These are phyloP conservation scores for Thielaviopsis punctulata DNA, from an alignment of 2,329 filamentous ascomycete species.

Conservation along the genomic window DNA sequence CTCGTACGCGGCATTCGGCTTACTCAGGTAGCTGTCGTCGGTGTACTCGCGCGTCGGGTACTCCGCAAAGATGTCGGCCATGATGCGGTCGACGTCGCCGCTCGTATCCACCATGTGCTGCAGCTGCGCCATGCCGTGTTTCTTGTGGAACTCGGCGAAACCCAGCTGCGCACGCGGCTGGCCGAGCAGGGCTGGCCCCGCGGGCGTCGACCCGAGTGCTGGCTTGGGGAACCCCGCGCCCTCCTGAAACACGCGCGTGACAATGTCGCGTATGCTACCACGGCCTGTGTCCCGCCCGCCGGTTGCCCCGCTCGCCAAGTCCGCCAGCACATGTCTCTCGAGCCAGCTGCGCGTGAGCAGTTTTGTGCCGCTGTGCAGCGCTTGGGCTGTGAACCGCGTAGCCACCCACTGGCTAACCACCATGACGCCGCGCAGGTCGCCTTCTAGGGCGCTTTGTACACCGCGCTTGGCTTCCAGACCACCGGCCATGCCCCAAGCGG, in stretches of 20 bases:
- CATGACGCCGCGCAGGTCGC: constrained; percentile 67
- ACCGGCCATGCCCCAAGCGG: constrained; percentile 61
- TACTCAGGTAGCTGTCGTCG: constrained; percentile 79
- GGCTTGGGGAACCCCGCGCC: constrained; percentile 59
- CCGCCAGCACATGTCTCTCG: constrained; percentile 50
- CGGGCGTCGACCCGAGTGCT: constrained; percentile 19
- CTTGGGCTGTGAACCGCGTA: constrained; percentile 41
- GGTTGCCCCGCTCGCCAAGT: constrained; percentile 52
- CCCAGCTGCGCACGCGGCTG: constrained; percentile 45
- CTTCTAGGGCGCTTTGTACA: constrained; percentile 49
- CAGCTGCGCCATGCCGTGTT: constrained; percentile 52
- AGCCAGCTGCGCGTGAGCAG: constrained; percentile 60
- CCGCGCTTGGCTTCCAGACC: constrained; percentile 53
- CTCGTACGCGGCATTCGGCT: constrained; percentile 75
- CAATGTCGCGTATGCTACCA: constrained; percentile 56
- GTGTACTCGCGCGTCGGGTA: constrained; percentile 83
- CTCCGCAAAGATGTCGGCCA: constrained; percentile 68
- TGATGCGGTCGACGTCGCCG: constrained; percentile 61
- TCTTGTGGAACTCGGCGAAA: constrained; percentile 57
- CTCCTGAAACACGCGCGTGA: constrained; percentile 61
- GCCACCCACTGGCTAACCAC: constrained; percentile 80
- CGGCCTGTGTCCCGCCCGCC: constrained; percentile 55
- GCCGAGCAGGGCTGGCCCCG: constrained; percentile 26
- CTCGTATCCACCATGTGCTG: constrained; percentile 63
- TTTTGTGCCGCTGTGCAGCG: constrained; percentile 20